Conservation (phyloP, 176 grass and related monocot species). For the Ensete glaucum region DNA sequence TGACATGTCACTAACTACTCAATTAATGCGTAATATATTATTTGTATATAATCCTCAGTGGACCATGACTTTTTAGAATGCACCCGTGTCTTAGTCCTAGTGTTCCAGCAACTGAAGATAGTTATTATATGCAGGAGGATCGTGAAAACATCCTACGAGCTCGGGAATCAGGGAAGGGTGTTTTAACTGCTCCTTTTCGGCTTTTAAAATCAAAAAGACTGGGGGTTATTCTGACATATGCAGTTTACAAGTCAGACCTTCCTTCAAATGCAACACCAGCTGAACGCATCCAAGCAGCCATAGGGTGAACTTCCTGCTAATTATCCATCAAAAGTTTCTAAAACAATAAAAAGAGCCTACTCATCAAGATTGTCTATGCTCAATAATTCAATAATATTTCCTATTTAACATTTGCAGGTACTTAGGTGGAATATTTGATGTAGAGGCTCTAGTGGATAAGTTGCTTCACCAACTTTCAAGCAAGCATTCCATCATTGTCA, state of each 20-base stretch:
- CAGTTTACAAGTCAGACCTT: slow-evolving; percentile 80
- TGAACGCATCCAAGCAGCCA: slow-evolving; percentile 63
- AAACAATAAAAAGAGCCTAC: neutral
- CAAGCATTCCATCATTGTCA: slow-evolving; percentile 87
- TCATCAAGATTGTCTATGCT: neutral
- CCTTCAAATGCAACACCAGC: slow-evolving; percentile 47
- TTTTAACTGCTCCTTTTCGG: slow-evolving; percentile 77
- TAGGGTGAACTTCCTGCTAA: slow-evolving; percentile 46
- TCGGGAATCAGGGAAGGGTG: slow-evolving; percentile 79
- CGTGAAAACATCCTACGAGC: slow-evolving; percentile 78
- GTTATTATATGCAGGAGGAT: slow-evolving; percentile 54
- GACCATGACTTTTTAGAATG: neutral
- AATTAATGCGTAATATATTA: neutral
- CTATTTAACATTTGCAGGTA: slow-evolving; percentile 41
- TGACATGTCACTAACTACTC: neutral
- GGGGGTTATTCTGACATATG: slow-evolving; percentile 81
- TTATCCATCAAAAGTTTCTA: neutral
- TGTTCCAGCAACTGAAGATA: neutral
- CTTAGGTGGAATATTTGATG: slow-evolving; percentile 95
- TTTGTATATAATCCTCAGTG: neutral
- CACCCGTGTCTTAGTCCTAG: neutral
- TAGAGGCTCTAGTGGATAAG: slow-evolving; percentile 86
- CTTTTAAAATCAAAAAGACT: slow-evolving; percentile 86
- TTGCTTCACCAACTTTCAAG: slow-evolving; percentile 76
- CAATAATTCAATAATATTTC: neutral